Conservation (phyloP, 202 grass and related monocot species). For the Schoenoplectus tabernaemontani region DNA sequence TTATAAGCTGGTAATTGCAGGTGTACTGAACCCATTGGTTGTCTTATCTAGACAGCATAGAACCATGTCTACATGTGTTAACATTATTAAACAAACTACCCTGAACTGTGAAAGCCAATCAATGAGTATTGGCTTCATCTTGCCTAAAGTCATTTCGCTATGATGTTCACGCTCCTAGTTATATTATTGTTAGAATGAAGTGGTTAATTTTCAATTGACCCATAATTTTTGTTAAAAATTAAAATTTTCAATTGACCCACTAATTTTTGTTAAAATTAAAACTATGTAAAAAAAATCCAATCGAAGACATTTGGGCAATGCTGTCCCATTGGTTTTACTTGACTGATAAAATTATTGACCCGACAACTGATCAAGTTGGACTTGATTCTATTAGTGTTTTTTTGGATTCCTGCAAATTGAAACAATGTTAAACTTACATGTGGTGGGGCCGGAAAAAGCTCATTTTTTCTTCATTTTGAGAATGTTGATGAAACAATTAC, state of each 20-base stretch:
- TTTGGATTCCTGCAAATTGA: background rate
- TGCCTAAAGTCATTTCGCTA: background rate
- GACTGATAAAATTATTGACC: background rate
- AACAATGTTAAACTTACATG: background rate
- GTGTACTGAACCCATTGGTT: background rate
- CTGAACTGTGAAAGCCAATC: background rate
- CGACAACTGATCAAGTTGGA: background rate
- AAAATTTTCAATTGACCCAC: background rate
- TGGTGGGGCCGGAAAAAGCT: background rate
- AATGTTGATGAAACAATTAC: background rate
- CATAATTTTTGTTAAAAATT: background rate
- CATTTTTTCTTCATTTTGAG: background rate
- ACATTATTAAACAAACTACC: background rate
- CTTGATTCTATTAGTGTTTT: background rate
- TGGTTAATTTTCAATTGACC: background rate
- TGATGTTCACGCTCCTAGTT: background rate
- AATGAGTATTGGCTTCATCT: background rate
- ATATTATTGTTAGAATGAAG: background rate
- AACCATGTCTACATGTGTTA: background rate
- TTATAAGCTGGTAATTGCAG: background rate
- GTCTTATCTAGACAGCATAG: background rate
- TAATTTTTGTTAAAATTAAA: background rate
- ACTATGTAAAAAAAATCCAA: background rate
- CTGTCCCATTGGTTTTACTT: background rate
- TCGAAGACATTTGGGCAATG: background rate